phyloP scores from a whole-genome alignment of 1,284 basidiomycete species.

The Ceratobasidium sp. region DNA sequence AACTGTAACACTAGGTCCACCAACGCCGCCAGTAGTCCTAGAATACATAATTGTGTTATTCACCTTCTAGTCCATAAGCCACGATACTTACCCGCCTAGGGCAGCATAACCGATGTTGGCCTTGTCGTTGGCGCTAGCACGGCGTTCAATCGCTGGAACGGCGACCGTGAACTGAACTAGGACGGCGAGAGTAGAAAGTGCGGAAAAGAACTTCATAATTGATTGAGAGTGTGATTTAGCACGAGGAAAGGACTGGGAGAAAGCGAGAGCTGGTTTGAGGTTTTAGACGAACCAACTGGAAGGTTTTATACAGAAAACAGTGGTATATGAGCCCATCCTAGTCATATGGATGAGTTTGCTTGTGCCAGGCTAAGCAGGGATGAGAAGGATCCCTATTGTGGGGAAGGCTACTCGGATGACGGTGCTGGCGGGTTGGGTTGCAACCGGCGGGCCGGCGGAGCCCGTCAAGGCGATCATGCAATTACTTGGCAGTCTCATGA shows the following conservation, averaged over 20 bases:
- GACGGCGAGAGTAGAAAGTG: constrained; percentile 24
- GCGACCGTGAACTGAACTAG: constrained; percentile 12
- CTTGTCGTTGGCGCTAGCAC: constrained; percentile 23
- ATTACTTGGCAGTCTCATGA: background rate
- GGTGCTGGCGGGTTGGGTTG: background rate
- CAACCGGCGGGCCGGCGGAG: background rate
- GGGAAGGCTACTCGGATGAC: constrained; percentile 3
- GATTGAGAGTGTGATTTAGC: constrained; percentile 8
- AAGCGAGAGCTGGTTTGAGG: background rate
- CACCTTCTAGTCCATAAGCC: no score
- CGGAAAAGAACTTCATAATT: constrained; percentile 1
- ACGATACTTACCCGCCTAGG: constrained; percentile 19
- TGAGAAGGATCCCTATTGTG: background rate
- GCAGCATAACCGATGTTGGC: constrained; percentile 37
- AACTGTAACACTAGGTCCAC: constrained; percentile 58
- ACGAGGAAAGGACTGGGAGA: background rate
- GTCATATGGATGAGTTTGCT: background rate
- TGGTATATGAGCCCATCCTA: background rate
- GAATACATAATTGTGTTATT: background rate
- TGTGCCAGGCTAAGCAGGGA: background rate
- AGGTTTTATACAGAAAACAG: constrained; percentile 1
- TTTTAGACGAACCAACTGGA: background rate
- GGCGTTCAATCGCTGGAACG: constrained; percentile 22
- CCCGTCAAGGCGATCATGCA: background rate
- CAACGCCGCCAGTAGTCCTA: constrained; percentile 34